These are phyloP conservation scores for Amylocarpus encephaloides DNA, from an alignment of 2,329 filamentous ascomycete species.

Conservation along the genomic window DNA sequence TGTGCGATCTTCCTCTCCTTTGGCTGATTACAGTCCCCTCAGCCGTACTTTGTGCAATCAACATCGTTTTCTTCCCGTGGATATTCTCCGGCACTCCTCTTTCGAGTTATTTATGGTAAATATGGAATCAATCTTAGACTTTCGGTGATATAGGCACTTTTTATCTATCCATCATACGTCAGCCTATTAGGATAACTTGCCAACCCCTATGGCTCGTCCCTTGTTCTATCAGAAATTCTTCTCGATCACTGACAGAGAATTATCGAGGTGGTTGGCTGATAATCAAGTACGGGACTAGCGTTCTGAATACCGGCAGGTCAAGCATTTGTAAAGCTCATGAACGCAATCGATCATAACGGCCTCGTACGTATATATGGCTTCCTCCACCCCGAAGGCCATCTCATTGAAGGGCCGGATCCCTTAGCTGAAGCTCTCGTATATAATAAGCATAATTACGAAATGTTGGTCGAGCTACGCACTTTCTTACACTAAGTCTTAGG, in stretches of 20 bases:
- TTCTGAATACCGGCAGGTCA: slow-evolving; percentile 13
- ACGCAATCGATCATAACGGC: slow-evolving; percentile 57
- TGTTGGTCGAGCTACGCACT: slow-evolving; percentile 48
- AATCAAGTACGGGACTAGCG: slow-evolving; percentile 6
- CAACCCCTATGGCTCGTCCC: slow-evolving; percentile 17
- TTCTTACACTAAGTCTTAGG: slow-evolving; percentile 60
- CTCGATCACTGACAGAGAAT: neutral
- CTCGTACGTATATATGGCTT: slow-evolving; percentile 58
- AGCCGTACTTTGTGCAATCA: slow-evolving; percentile 11
- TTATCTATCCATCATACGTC: slow-evolving; percentile 19
- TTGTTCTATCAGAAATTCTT: neutral
- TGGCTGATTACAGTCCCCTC: slow-evolving; percentile 4
- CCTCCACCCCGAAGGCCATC: slow-evolving; percentile 53
- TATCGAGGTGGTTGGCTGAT: neutral
- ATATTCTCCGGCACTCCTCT: slow-evolving; percentile 10
- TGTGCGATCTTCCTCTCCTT: neutral
- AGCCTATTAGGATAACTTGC: slow-evolving; percentile 22
- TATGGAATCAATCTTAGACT: slow-evolving; percentile 7
- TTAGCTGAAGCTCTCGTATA: slow-evolving; percentile 63
- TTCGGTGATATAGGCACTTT: slow-evolving; percentile 15
- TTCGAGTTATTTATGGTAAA: slow-evolving; percentile 12
- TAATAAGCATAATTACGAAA: slow-evolving; percentile 63
- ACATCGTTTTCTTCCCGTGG: slow-evolving; percentile 17
- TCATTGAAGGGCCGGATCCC: slow-evolving; percentile 53
- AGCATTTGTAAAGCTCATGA: slow-evolving; percentile 34